Conservation (phyloP, 1,139 yeast genomes). For the Hyphopichia burtonii region DNA sequence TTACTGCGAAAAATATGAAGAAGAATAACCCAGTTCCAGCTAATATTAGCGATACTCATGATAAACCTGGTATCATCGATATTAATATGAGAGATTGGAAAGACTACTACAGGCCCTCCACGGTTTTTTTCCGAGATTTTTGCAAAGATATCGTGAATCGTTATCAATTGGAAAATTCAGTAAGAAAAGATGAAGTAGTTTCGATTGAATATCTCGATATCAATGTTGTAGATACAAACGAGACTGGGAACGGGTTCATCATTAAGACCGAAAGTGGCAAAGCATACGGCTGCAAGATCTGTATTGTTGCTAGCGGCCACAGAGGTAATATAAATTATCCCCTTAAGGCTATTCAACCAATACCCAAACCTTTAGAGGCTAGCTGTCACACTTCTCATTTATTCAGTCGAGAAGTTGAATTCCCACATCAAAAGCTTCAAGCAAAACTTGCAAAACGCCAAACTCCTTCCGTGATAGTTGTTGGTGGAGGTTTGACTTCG, state of each 20-base stretch:
- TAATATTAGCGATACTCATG: slow-evolving; percentile 15
- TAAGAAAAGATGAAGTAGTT: slow-evolving; percentile 35
- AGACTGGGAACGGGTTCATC: slow-evolving; percentile 29
- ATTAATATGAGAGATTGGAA: slow-evolving; percentile 47
- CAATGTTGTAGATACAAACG: slow-evolving; percentile 20
- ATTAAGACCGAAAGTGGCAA: slow-evolving; percentile 26
- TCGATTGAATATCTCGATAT: slow-evolving; percentile 30
- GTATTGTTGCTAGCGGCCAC: slow-evolving; percentile 44
- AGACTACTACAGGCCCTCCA: slow-evolving; percentile 48
- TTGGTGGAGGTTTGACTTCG: slow-evolving; percentile 51
- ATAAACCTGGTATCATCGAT: slow-evolving; percentile 34
- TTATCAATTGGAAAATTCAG: slow-evolving; percentile 28
- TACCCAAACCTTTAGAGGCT: slow-evolving; percentile 23
- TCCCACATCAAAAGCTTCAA: slow-evolving; percentile 18
- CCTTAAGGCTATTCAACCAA: slow-evolving; percentile 19
- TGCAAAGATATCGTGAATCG: slow-evolving; percentile 36
- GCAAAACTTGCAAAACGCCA: slow-evolving; percentile 14
- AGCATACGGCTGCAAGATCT: slow-evolving; percentile 32
- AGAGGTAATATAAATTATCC: slow-evolving; percentile 39
- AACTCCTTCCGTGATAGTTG: slow-evolving; percentile 30
- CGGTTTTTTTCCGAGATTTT: slow-evolving; percentile 38
- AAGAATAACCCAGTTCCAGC: slow-evolving; percentile 15
- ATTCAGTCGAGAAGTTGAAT: slow-evolving; percentile 25
- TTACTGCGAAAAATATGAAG: slow-evolving; percentile 11
- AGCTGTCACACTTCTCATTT: slow-evolving; percentile 48